phyloP scores from a whole-genome alignment of 2,329 filamentous ascomycete species.

The Waltergamsia citrina region DNA sequence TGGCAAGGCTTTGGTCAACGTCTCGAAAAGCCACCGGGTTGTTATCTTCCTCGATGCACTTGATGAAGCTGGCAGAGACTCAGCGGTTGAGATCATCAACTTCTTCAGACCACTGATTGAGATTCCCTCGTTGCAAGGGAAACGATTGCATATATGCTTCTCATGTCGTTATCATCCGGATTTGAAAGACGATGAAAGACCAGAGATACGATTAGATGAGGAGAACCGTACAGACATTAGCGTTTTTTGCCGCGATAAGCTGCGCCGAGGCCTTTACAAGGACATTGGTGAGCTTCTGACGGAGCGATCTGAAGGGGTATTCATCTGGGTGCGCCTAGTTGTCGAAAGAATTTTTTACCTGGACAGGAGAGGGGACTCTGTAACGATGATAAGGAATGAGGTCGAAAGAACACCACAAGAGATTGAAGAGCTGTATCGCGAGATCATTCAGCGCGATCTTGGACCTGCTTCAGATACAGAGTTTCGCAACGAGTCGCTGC shows the following conservation, averaged over 20 bases:
- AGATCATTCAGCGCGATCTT: background rate
- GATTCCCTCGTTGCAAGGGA: background rate
- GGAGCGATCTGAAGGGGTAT: background rate
- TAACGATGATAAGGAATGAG: background rate
- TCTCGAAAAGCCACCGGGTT: background rate
- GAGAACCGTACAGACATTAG: conserved; percentile 1
- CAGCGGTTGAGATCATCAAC: no score
- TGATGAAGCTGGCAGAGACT: no score
- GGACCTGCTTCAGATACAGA: no score
- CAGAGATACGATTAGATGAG: background rate
- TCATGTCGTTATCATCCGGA: background rate
- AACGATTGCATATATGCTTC: background rate
- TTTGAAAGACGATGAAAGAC: background rate
- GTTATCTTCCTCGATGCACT: background rate
- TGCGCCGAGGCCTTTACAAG: background rate
- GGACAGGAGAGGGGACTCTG: background rate
- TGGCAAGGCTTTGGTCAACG: background rate
- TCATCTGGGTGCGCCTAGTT: conserved; percentile 1
- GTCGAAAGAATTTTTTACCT: background rate
- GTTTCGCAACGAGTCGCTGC: no score
- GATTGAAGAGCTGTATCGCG: background rate
- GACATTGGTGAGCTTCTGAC: background rate
- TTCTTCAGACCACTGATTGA: no score
- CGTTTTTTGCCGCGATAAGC: no score
- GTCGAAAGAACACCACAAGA: background rate